These are phyloP conservation scores for Bruguiera gymnorhiza DNA, from an alignment of 345 rosid genomes.

Conservation along the genomic window DNA sequence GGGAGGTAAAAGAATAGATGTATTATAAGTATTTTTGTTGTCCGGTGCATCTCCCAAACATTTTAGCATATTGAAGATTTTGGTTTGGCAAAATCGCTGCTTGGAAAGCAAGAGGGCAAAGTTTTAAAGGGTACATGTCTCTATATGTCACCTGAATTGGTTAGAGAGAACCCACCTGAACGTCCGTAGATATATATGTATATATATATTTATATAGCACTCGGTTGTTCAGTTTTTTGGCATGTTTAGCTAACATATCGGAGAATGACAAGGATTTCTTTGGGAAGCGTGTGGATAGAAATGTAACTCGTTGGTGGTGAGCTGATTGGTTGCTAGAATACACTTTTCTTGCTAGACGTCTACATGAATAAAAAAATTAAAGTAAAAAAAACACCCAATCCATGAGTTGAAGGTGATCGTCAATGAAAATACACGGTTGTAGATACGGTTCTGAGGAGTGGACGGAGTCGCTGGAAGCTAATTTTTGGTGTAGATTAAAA, in stretches of 20 bases:
- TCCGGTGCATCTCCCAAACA: too few species aligned
- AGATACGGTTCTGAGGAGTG: too few species aligned
- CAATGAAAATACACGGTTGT: too few species aligned
- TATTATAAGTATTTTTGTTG: too few species aligned
- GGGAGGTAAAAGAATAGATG: too few species aligned
- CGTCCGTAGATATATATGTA: background rate
- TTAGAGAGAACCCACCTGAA: background rate
- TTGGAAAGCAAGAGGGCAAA: too few species aligned
- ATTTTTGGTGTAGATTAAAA: too few species aligned
- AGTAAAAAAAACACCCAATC: too few species aligned
- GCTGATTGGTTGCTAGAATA: background rate
- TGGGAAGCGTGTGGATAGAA: background rate
- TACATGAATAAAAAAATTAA: too few species aligned
- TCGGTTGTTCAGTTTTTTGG: background rate
- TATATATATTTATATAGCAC: background rate
- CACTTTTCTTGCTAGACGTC: too few species aligned
- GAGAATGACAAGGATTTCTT: background rate
- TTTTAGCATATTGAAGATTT: constrained; percentile 2
- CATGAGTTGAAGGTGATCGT: too few species aligned
- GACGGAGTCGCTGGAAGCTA: too few species aligned
- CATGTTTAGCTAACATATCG: background rate
- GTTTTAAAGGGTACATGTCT: background rate
- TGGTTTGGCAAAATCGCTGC: background rate
- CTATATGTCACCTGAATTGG: constrained; percentile 11
- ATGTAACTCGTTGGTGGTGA: background rate